phyloP scores from a whole-genome alignment of 352 stramenopile species.

The Globisporangium cystogenes region DNA sequence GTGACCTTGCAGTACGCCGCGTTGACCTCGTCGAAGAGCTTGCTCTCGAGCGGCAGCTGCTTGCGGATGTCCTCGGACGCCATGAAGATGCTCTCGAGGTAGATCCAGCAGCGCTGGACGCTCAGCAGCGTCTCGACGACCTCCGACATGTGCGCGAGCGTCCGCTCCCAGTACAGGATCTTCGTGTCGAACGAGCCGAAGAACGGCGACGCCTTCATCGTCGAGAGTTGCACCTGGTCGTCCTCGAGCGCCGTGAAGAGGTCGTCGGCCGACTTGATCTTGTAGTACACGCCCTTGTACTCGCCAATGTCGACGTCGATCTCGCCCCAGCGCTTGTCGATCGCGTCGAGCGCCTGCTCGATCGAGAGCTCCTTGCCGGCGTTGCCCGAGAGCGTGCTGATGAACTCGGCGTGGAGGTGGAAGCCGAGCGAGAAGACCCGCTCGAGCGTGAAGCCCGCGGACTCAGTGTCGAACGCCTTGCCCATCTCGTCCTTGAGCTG shows the following conservation, averaged over 20 bases:
- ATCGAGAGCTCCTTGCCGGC: constrained; percentile 92
- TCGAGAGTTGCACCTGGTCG: constrained; percentile 89
- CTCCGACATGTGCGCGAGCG: constrained; percentile 84
- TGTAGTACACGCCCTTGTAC: constrained; percentile 93
- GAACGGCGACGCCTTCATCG: constrained; percentile 93
- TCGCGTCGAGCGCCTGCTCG: constrained; percentile 82
- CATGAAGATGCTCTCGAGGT: constrained; percentile 95
- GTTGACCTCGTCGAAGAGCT: constrained; percentile 88
- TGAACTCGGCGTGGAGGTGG: constrained; percentile 87
- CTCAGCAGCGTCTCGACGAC: constrained; percentile 86
- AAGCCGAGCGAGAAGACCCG: constrained; percentile 86
- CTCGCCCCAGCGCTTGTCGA: constrained; percentile 82
- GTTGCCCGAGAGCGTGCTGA: constrained; percentile 88
- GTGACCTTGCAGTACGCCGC: constrained; percentile 70
- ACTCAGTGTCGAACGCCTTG: constrained; percentile 78
- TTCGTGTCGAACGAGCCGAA: constrained; percentile 87
- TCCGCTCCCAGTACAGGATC: constrained; percentile 88
- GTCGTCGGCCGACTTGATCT: constrained; percentile 89
- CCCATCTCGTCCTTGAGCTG: constrained; percentile 87
- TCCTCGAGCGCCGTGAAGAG: constrained; percentile 90
- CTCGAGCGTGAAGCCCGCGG: constrained; percentile 75
- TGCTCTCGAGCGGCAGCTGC: constrained; percentile 85
- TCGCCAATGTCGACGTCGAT: constrained; percentile 90
- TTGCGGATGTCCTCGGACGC: constrained; percentile 93
- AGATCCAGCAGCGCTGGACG: constrained; percentile 94